Conservation (phyloP, 768 basidiomycete genomes). For the Lentinula aciculospora region DNA sequence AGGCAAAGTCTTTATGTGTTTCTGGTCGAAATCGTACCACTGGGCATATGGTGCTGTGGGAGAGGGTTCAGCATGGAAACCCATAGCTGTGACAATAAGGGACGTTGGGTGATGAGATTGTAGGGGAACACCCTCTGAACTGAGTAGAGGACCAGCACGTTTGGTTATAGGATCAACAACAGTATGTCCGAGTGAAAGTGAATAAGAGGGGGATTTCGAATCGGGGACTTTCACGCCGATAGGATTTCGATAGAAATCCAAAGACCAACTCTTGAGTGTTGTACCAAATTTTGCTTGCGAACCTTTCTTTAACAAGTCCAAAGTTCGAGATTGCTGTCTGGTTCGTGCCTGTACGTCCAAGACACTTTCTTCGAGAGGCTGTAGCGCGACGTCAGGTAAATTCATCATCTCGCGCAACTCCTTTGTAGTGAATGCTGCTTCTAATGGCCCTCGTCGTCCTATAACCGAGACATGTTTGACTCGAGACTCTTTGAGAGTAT, state of each 20-base stretch:
- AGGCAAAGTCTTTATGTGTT: constrained; percentile 48
- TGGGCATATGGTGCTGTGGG: constrained; percentile 20
- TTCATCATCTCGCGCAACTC: constrained; percentile 84
- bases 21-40: constrained; percentile 53
- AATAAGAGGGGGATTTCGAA: constrained; percentile 18
- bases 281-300: constrained; percentile 44
- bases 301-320: constrained; percentile 64
- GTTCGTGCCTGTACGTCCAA: constrained; percentile 33
- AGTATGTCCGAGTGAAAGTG: constrained; percentile 60
- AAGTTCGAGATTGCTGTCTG: constrained; percentile 59
- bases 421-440: constrained; percentile 89
- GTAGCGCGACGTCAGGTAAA: constrained; percentile 38
- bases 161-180: constrained; percentile 40
- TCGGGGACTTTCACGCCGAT: constrained; percentile 28
- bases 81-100: constrained; percentile 82
- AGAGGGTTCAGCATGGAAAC: constrained; percentile 68
- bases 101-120: constrained; percentile 54
- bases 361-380: constrained; percentile 39
- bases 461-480: constrained; percentile 80
- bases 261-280: constrained; percentile 67
- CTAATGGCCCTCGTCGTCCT: constrained; percentile 79
- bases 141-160: constrained; percentile 51
- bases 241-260: constrained; percentile 80
- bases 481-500: constrained; percentile 51
- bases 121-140: constrained; percentile 10